Percentiles rank a stretch among this genome's conserved stretches.
phyloP scores from a whole-genome alignment of 2,329 filamentous ascomycete species.

The Berkeleyomyces basicola region DNA sequence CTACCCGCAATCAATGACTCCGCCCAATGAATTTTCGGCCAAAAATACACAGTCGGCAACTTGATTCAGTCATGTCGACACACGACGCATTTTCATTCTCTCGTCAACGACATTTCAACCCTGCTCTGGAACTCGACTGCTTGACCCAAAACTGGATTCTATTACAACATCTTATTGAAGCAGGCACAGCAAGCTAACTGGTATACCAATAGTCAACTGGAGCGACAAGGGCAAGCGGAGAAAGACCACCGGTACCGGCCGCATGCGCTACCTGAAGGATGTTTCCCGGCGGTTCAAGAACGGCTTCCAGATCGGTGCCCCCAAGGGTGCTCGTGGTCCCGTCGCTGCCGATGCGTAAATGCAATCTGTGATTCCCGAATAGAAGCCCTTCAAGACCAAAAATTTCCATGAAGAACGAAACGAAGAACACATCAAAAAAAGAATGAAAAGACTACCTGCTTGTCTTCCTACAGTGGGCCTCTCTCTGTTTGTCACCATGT shows the following conservation, averaged over 20 bases:
- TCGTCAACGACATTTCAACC: neutral
- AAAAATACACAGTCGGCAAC: too few species aligned
- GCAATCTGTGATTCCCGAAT: constrained; percentile 14
- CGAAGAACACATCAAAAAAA: constrained; percentile 8
- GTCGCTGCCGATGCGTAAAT: constrained; percentile 23
- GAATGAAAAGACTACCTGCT: constrained; percentile 6
- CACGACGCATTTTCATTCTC: neutral
- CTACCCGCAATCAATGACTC: too few species aligned
- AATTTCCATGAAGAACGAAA: constrained; percentile 12
- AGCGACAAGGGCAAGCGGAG: constrained; percentile 99
- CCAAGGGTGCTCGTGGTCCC: constrained; percentile 66
- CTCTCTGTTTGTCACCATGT: neutral
- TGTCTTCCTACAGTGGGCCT: constrained; percentile 2
- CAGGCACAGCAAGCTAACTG: constrained; percentile 3
- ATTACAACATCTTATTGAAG: neutral
- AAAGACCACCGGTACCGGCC: constrained; percentile 96
- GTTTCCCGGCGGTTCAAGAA: constrained; percentile 92
- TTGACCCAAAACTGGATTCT: neutral
- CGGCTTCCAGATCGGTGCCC: constrained; percentile 82
- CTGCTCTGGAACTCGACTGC: constrained; percentile 1
- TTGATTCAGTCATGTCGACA: too few species aligned
- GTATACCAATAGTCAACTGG: constrained; percentile 69
- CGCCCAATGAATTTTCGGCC: too few species aligned
- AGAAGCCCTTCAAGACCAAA: constrained; percentile 17
- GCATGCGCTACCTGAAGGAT: constrained; percentile 87